phyloP scores from a whole-genome alignment of 352 stramenopile species.

The Phytopythium vexans region DNA sequence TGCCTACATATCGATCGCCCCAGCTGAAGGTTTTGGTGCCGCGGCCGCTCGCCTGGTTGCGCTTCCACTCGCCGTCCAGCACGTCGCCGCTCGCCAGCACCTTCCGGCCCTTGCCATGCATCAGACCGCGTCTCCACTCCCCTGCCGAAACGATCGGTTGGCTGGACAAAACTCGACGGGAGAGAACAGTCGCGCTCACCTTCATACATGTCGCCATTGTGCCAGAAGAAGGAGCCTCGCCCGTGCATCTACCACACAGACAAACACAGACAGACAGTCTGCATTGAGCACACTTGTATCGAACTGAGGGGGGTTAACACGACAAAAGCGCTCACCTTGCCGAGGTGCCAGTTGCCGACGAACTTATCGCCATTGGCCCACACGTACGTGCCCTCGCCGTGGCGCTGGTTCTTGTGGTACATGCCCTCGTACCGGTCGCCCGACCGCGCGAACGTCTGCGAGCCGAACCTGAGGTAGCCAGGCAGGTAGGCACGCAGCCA shows the following conservation, averaged over 20 bases:
- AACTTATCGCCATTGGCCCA: constrained; percentile 91
- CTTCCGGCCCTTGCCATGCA: constrained; percentile 77
- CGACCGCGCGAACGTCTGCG: constrained; percentile 74
- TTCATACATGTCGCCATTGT: constrained; percentile 76
- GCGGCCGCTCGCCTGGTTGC: constrained; percentile 58
- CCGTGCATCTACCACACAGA: constrained; percentile 60
- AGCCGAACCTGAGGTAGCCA: constrained; percentile 59
- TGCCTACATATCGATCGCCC: constrained; percentile 69
- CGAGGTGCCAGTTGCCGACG: constrained; percentile 77
- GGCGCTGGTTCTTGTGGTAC: constrained; percentile 82
- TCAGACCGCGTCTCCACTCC: constrained; percentile 73
- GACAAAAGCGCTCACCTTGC: constrained; percentile 40
- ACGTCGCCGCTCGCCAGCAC: constrained; percentile 54
- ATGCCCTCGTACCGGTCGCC: constrained; percentile 86
- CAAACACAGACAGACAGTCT: background rate
- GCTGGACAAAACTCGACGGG: background rate
- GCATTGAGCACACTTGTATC: background rate
- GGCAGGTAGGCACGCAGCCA: too few species aligned
- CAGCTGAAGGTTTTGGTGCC: constrained; percentile 62
- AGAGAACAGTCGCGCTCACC: constrained; percentile 27
- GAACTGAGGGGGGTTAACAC: background rate
- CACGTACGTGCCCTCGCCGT: constrained; percentile 82
- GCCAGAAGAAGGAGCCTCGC: constrained; percentile 64
- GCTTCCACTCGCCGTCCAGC: constrained; percentile 59
- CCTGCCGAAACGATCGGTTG: constrained; percentile 18